Conservation (phyloP, 345 rosid species). For the Isatis tinctoria region DNA sequence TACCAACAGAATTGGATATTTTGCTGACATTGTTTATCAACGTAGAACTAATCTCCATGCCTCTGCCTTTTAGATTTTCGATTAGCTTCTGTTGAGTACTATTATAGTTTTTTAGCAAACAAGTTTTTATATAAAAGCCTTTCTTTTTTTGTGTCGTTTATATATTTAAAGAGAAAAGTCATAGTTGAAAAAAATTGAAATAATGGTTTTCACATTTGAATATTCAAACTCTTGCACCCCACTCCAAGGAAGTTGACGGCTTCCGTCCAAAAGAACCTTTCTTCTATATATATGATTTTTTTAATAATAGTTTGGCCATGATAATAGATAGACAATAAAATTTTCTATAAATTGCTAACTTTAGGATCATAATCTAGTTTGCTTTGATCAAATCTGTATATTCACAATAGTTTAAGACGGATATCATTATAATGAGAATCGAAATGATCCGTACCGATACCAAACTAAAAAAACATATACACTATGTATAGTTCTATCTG, state of each 20-base stretch:
- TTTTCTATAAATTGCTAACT: too few relatives aligned
- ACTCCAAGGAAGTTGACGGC: background rate
- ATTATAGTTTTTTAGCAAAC: background rate
- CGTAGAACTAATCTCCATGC: background rate
- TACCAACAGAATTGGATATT: background rate
- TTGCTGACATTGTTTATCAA: background rate
- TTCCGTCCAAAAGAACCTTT: background rate
- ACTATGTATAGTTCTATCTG: too few relatives aligned
- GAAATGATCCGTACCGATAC: too few relatives aligned
- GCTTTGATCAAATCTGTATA: too few relatives aligned
- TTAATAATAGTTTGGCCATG: too few relatives aligned
- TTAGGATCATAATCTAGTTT: too few relatives aligned
- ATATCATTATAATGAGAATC: too few relatives aligned
- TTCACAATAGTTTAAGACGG: too few relatives aligned
- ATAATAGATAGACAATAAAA: too few relatives aligned
- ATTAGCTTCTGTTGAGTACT: background rate
- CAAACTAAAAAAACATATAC: too few relatives aligned
- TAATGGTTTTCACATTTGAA: background rate
- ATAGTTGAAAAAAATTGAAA: background rate
- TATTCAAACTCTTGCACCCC: background rate
- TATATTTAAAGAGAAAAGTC: background rate
- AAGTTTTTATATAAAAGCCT: background rate
- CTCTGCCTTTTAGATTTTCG: background rate
- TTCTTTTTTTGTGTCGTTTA: background rate
- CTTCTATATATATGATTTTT: too few relatives aligned